These are phyloP conservation scores for Parathielavia hyrcaniae DNA, from an alignment of 495 filamentous ascomycete genomes.

Conservation along the genomic window DNA sequence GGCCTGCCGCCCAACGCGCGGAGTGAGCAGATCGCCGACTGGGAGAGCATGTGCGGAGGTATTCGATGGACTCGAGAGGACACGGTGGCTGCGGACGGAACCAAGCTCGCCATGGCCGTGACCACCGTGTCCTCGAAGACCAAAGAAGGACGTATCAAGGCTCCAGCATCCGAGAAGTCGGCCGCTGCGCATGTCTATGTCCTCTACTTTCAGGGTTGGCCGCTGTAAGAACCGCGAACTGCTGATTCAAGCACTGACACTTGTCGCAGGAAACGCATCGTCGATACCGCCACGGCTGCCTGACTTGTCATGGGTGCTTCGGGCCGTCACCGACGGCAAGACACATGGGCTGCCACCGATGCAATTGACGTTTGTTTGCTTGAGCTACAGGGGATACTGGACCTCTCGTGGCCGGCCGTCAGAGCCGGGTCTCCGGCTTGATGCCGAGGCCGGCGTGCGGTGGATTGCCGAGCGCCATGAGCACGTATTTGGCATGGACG, in stretches of 20 bases:
- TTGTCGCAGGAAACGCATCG: slow-evolving; percentile 52
- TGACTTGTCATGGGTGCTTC: slow-evolving; percentile 53
- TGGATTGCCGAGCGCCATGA: slow-evolving; percentile 44
- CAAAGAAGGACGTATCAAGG: neutral
- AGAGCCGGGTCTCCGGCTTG: slow-evolving; percentile 58
- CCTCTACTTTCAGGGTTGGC: slow-evolving; percentile 55
- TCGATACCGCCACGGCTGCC: slow-evolving; percentile 66
- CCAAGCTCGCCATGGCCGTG: slow-evolving; percentile 52
- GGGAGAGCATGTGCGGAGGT: slow-evolving; percentile 48
- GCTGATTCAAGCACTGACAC: slow-evolving; percentile 27
- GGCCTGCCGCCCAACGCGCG: slow-evolving; percentile 58
- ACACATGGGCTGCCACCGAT: slow-evolving; percentile 15
- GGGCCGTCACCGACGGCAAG: slow-evolving; percentile 35
- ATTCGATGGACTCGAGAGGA: slow-evolving; percentile 58
- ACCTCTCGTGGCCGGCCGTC: slow-evolving; percentile 63
- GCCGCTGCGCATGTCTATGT: slow-evolving; percentile 38
- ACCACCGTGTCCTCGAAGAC: slow-evolving; percentile 35
- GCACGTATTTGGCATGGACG: slow-evolving; percentile 19
- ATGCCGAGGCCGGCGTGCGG: slow-evolving; percentile 55
- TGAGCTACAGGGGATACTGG: slow-evolving; percentile 78
- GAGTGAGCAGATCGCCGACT: slow-evolving; percentile 55
- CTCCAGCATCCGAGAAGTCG: neutral
- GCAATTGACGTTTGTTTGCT: slow-evolving; percentile 53
- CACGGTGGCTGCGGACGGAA: slow-evolving; percentile 53
- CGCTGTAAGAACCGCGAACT: neutral